Evolutionary conservation across 78 protist species (phyloP).

Genomic region (Dictyostelium firmibasis): DNA sequence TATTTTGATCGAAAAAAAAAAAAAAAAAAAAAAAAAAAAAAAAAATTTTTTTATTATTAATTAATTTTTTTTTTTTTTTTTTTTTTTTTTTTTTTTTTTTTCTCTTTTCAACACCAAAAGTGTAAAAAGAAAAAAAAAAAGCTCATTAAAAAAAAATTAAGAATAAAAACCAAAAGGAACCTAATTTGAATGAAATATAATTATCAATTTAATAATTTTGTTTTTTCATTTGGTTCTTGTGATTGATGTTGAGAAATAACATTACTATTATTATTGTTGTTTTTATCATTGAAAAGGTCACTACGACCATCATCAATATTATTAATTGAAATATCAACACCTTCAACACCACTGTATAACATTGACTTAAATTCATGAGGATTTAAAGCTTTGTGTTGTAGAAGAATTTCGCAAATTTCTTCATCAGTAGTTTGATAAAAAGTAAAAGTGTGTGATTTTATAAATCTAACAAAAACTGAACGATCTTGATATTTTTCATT

Average conservation of each 20-base stretch:
- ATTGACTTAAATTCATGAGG: not conserved
- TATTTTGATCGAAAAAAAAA: not conserved
- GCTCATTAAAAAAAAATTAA: not conserved
- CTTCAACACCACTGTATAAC: not conserved
- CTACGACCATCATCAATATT: not conserved
- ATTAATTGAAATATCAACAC: not conserved
- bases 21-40: too few relatives aligned
- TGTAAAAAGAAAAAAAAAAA: not conserved
- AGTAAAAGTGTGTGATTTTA: not conserved
- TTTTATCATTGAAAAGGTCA: not conserved
- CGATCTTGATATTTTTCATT: not conserved
- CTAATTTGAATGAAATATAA: not conserved
- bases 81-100: too few relatives aligned
- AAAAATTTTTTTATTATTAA: too few relatives aligned
- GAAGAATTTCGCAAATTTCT: not conserved
- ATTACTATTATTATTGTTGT: not conserved
- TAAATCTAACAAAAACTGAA: not conserved
- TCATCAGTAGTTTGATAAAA: not conserved
- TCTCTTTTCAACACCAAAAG: not conserved
- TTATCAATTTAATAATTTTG: slow-evolving; percentile 9
- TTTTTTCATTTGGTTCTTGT: not conserved
- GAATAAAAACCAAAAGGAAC: not conserved
- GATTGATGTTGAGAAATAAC: not conserved
- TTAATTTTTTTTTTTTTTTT: too few relatives aligned
- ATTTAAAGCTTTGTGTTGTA: not conserved